Conservation (phyloP, 2,329 filamentous ascomycete species). For the Xylariaceae sp. region DNA sequence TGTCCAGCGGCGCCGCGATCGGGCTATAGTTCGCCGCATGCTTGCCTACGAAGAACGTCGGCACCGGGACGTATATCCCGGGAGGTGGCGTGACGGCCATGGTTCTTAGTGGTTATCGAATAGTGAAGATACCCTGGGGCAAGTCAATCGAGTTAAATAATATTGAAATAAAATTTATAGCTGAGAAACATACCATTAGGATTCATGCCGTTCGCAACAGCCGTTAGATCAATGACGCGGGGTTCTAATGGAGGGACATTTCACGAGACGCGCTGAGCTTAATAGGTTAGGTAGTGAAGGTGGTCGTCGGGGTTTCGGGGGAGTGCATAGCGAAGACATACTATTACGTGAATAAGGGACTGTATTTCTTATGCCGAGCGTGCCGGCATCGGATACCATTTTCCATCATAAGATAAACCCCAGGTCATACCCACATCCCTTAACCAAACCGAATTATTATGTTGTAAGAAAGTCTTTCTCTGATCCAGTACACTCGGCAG, state of each 20-base stretch:
- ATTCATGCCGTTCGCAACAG: too few relatives aligned
- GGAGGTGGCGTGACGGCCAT: constrained; percentile 46
- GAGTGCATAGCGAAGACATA: constrained; percentile 23
- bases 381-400: too few relatives aligned
- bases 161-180: too few relatives aligned
- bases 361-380: too few relatives aligned
- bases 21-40: constrained; percentile 47
- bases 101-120: background rate
- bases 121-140: background rate
- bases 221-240: constrained; percentile 25
- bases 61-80: constrained; percentile 63
- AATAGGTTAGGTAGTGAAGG: constrained; percentile 11
- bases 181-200: too few relatives aligned
- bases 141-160: background rate
- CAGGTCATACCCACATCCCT: too few relatives aligned
- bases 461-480: too few relatives aligned
- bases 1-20: constrained; percentile 59
- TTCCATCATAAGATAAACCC: too few relatives aligned
- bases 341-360: constrained; percentile 12
- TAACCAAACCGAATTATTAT: too few relatives aligned
- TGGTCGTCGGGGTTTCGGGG: constrained; percentile 30
- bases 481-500: too few relatives aligned
- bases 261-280: constrained; percentile 18
- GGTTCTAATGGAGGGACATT: constrained; percentile 22
- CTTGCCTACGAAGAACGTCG: constrained; percentile 62